Conservation (phyloP, 768 basidiomycete species). For the Tricholomella constricta region DNA sequence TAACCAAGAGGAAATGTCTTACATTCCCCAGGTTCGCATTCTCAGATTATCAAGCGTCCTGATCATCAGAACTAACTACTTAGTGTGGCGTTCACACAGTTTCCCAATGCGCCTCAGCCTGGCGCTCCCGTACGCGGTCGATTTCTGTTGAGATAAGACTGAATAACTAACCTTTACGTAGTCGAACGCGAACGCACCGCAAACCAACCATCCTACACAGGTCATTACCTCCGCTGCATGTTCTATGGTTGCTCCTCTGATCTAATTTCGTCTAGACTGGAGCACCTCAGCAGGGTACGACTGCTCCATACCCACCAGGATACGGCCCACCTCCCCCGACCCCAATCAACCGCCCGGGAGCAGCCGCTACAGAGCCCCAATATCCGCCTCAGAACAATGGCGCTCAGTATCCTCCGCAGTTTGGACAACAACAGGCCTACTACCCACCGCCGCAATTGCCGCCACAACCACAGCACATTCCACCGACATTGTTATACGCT, state of each 20-base stretch:
- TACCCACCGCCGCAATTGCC: neutral
- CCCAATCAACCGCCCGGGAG: constrained; percentile 14
- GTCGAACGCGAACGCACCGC: too few relatives aligned
- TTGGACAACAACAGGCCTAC: constrained; percentile 14
- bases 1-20: neutral
- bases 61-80: neutral
- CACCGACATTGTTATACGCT: constrained; percentile 21
- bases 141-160: too few relatives aligned
- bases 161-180: too few relatives aligned
- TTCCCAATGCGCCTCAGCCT: neutral
- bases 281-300: neutral
- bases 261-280: too few relatives aligned
- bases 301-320: neutral
- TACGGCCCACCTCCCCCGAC: constrained; percentile 15
- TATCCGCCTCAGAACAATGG: neutral
- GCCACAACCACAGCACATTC: neutral
- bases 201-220: too few relatives aligned
- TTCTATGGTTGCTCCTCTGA: too few relatives aligned
- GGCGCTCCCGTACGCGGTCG: neutral
- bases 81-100: neutral
- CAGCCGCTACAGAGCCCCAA: neutral
- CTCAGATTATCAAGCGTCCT: neutral
- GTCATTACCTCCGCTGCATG: too few relatives aligned
- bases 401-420: constrained; percentile 19
- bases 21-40: neutral